Percentiles rank a stretch among this genome's conserved stretches.
phyloP scores from a whole-genome alignment of 345 rosid species.

The Durio zibethinus region DNA sequence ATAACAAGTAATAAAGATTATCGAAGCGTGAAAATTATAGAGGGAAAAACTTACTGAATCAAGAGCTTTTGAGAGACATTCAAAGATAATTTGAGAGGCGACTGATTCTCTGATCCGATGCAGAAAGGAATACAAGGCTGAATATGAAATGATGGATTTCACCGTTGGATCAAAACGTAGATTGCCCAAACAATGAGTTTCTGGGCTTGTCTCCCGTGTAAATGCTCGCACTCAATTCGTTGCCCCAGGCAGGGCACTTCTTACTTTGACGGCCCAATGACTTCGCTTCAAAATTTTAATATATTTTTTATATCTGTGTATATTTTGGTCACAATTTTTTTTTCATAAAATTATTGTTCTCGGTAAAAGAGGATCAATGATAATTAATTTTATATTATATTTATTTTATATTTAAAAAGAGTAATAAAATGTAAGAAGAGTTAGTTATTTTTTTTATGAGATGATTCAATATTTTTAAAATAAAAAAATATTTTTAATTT shows the following conservation, averaged over 20 bases:
- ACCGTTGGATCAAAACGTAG: constrained; percentile 10
- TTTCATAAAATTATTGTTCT: too few species aligned
- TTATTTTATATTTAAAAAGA: too few species aligned
- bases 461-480: too few species aligned
- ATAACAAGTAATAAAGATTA: not conserved
- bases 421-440: too few species aligned
- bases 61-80: not conserved
- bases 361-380: too few species aligned
- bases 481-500: too few species aligned
- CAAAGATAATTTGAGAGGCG: constrained; percentile 3
- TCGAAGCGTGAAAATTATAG: not conserved
- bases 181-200: not conserved
- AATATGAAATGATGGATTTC: constrained; percentile 1
- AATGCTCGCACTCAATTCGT: constrained; percentile 1
- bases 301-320: too few species aligned
- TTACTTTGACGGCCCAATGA: not conserved
- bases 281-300: too few species aligned
- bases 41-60: constrained; percentile 14
- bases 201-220: not conserved
- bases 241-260: too few species aligned
- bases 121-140: constrained; percentile 11
- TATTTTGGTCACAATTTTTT: too few species aligned
- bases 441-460: too few species aligned
- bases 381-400: too few species aligned
- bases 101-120: constrained; percentile 17